phyloP scores from a whole-genome alignment of 2,329 filamentous ascomycete species.

The Colletotrichum trifolii region DNA sequence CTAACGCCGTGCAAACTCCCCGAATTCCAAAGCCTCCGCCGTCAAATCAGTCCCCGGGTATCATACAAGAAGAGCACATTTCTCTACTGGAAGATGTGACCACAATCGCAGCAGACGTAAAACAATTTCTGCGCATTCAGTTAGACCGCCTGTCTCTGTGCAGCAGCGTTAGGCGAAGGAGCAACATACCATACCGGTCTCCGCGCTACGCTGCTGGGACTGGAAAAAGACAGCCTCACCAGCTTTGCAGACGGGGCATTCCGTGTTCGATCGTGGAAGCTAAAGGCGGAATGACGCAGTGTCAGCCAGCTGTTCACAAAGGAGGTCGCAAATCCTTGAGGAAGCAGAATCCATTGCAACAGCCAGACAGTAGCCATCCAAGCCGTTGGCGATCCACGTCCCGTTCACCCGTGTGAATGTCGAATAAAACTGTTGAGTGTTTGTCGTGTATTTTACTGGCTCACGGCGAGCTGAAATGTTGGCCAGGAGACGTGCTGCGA shows the following conservation, averaged over 20 bases:
- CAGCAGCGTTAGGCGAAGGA: background rate
- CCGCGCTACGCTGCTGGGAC: slow-evolving; percentile 94
- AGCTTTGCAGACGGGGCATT: slow-evolving; percentile 86
- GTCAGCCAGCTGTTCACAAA: slow-evolving; percentile 54
- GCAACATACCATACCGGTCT: slow-evolving; percentile 93
- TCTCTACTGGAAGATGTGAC: slow-evolving; percentile 79
- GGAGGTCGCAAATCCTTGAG: slow-evolving; percentile 37
- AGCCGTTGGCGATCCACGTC: slow-evolving; percentile 1
- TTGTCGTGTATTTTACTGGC: slow-evolving; percentile 9
- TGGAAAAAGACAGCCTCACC: slow-evolving; percentile 98
- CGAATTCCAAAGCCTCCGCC: slow-evolving; percentile 18
- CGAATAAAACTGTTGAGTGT: no score
- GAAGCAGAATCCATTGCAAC: slow-evolving; percentile 37
- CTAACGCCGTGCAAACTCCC: slow-evolving; percentile 30
- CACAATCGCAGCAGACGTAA: slow-evolving; percentile 94
- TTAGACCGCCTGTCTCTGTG: slow-evolving; percentile 40
- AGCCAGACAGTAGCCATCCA: slow-evolving; percentile 25
- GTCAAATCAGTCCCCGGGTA: slow-evolving; percentile 36
- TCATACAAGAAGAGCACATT: slow-evolving; percentile 38
- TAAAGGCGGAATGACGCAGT: slow-evolving; percentile 59
- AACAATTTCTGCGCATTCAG: slow-evolving; percentile 77
- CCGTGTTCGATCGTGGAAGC: slow-evolving; percentile 90
- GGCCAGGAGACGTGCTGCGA: slow-evolving; percentile 29
- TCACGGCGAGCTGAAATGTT: slow-evolving; percentile 30
- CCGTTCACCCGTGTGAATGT: background rate